phyloP scores from a whole-genome alignment of 208 protist species.

The Jaenimonas drosophilae region DNA sequence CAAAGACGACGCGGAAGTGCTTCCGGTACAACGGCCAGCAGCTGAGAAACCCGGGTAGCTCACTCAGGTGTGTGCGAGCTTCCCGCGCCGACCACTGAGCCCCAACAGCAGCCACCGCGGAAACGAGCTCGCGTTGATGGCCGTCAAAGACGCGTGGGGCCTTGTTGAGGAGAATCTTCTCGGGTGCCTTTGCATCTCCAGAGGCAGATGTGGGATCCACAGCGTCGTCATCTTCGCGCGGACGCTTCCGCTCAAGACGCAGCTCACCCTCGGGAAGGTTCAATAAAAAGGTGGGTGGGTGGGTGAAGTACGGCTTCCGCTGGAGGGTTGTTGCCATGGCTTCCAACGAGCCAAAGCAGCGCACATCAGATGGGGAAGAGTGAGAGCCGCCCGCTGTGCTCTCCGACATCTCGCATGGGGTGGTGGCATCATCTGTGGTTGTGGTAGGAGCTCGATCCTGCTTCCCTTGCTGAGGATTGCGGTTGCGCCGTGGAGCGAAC shows the following conservation, averaged over 20 bases:
- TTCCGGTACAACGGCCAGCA: constrained; percentile 46
- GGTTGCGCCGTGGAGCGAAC: constrained; percentile 8
- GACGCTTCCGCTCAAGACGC: background rate
- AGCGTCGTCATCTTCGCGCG: background rate
- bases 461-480: background rate
- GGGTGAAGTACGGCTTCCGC: constrained; percentile 27
- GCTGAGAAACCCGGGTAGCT: constrained; percentile 59
- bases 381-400: background rate
- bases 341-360: constrained; percentile 13
- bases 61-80: constrained; percentile 27
- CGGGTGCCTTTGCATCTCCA: background rate
- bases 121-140: constrained; percentile 63
- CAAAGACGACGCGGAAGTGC: constrained; percentile 66
- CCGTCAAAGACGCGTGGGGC: constrained; percentile 6
- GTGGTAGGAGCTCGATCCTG: background rate
- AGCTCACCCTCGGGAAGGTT: constrained; percentile 17
- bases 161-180: constrained; percentile 2
- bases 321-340: constrained; percentile 21
- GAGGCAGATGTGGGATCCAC: background rate
- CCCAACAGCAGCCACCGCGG: constrained; percentile 41
- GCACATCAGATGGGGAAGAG: background rate
- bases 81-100: constrained; percentile 19
- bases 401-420: background rate
- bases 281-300: constrained; percentile 20
- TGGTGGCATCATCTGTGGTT: background rate